Evolutionary conservation across 257 asterid genomes (phyloP).

Genomic region (Echium plantagineum): DNA sequence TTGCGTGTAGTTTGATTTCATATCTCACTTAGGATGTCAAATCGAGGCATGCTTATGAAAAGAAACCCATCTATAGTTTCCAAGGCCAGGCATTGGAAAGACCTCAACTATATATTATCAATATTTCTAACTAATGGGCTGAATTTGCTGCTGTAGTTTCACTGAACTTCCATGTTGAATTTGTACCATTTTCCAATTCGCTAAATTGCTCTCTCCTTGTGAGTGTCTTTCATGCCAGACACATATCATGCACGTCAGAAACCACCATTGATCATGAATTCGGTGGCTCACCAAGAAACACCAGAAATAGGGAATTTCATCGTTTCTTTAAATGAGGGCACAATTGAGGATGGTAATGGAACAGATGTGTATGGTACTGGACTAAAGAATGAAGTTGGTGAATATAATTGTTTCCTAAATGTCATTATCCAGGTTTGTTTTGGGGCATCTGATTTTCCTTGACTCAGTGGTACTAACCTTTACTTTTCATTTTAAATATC

Average conservation of each 20-base stretch:
- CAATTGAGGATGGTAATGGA: constrained; percentile 22
- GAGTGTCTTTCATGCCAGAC: constrained; percentile 32
- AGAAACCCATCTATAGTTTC: no score
- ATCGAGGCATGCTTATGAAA: no score
- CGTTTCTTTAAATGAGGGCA: constrained; percentile 23
- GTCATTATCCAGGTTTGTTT: constrained; percentile 91
- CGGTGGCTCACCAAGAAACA: constrained; percentile 25
- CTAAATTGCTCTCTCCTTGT: constrained; percentile 1
- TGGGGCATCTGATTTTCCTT: constrained; percentile 4
- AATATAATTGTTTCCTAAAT: constrained; percentile 94
- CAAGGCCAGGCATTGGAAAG: not conserved
- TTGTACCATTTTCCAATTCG: not conserved
- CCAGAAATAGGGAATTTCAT: constrained; percentile 26
- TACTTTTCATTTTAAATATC: constrained; percentile 1
- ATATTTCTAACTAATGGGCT: not conserved
- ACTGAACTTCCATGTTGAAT: not conserved
- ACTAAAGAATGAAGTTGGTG: constrained; percentile 86
- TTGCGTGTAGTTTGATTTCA: not conserved
- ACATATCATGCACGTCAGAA: constrained; percentile 40
- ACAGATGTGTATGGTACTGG: constrained; percentile 72
- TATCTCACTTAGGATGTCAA: no score
- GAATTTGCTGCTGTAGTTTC: not conserved
- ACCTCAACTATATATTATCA: not conserved
- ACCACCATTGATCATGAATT: constrained; percentile 27
- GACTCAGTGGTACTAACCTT: constrained; percentile 5